These are phyloP conservation scores for Litchi chinensis DNA, from an alignment of 345 rosid genomes.

Conservation along the genomic window DNA sequence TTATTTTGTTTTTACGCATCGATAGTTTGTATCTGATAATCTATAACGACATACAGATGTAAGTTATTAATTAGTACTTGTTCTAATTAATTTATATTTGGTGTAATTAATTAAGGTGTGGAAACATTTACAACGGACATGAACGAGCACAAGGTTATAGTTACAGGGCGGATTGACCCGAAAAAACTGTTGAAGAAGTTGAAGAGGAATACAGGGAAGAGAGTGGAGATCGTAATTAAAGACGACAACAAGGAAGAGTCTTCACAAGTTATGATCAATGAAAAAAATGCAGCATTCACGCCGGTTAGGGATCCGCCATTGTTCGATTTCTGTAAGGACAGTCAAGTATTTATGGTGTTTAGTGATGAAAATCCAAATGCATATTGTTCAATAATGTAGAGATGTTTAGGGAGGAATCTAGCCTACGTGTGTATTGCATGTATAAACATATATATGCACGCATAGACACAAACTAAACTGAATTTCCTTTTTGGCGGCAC, in stretches of 20 bases:
- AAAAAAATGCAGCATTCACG: neutral
- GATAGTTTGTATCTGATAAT: too few species aligned
- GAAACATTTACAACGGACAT: conserved; percentile 69
- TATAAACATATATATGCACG: too few species aligned
- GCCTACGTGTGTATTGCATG: too few species aligned
- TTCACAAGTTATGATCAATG: neutral
- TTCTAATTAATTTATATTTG: neutral
- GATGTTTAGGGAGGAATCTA: neutral
- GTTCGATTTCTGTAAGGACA: conserved; percentile 25
- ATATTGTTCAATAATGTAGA: conserved; percentile 46
- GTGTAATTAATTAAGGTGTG: conserved; percentile 44
- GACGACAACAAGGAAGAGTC: conserved; percentile 27
- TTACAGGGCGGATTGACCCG: conserved; percentile 59
- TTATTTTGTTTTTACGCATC: neutral
- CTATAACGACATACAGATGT: too few species aligned
- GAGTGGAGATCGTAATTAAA: conserved; percentile 44
- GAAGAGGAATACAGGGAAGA: conserved; percentile 66
- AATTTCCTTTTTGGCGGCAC: too few species aligned
- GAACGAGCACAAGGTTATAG: conserved; percentile 61
- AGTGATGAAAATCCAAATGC: conserved; percentile 82
- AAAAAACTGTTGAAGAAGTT: conserved; percentile 67
- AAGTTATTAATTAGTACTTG: too few species aligned
- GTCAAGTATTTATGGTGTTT: conserved; percentile 42
- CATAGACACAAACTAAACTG: too few species aligned
- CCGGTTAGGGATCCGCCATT: neutral